Base-by-base conservation (phyloP, 345 rosid species). In the Salix koriyanagi region DNA sequence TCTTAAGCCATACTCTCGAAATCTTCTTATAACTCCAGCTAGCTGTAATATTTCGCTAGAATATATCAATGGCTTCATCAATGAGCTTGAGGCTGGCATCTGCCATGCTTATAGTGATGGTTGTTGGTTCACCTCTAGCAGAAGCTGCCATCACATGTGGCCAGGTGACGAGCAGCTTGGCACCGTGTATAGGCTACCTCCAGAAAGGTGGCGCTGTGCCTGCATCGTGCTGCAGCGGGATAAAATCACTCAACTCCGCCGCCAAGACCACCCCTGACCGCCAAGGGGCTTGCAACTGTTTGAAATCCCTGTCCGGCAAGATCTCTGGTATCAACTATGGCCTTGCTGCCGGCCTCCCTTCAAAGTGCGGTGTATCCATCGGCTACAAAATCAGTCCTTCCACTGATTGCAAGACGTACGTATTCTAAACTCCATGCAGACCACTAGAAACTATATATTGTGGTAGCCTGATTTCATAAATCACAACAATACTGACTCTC, bases 91-190 rank as follows among this genome's bases (percentile, higher is more conserved):
- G 14, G 50, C 50, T 44, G 50, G 16, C 50, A 2, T 44, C 0
- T 44, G 50, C 18, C 50, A 13, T 78, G 71, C 46, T 81, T 16
- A 21, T 84, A 30, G 75, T 77, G 69, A 41, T 82, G 78, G 74
- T 75, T 66, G 70, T 44, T 41, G 82, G 73, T 54, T 73, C 83
- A 9, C 75, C 87, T 1, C 54, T 77, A 36, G 78, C 76, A 4
- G 67, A 70, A 28, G 78, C 85, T 2, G 79, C 86, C 76, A 25
- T 87, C 19, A 1, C 80, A 4, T 85, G 90, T 16, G 81, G 80
- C 19, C 74, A 76, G n/a, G 88, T 85, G 77, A 0, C 67, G 6
- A 12, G 65, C 36, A 0, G 1, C 26, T 7, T 85, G 18, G 0
- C 52, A 1, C 76, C 79, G 1, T 87, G 88, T 82, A 4, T 87